phyloP scores from a whole-genome alignment of 2,329 filamentous ascomycete species.

The Sporothrix sp. region DNA sequence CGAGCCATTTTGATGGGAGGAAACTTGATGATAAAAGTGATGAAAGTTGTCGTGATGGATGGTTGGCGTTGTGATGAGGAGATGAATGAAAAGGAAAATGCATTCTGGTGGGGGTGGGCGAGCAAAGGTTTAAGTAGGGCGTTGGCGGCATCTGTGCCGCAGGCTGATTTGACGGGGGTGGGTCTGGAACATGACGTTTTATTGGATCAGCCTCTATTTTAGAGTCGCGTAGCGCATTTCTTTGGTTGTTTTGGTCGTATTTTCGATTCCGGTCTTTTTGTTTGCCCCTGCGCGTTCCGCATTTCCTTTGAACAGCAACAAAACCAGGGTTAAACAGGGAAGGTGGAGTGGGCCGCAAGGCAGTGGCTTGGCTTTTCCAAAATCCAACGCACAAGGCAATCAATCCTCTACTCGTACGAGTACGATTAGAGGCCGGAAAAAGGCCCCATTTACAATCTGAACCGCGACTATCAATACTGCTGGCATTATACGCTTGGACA shows the following conservation, averaged over 20 bases:
- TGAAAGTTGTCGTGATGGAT: slow-evolving; percentile 21
- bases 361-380: too few relatives aligned
- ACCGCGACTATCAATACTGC: too few relatives aligned
- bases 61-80: slow-evolving; percentile 25
- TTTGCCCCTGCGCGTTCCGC: neutral
- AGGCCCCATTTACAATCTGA: neutral
- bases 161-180: slow-evolving; percentile 27
- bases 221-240: neutral
- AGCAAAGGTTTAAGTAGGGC: slow-evolving; percentile 30
- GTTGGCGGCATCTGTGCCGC: slow-evolving; percentile 21
- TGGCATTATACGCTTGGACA: too few relatives aligned
- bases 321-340: too few relatives aligned
- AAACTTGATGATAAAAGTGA: slow-evolving; percentile 11
- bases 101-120: slow-evolving; percentile 34
- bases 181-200: neutral
- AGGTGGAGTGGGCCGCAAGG: neutral
- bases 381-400: too few relatives aligned
- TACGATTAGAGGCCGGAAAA: too few relatives aligned
- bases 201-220: slow-evolving; percentile 3
- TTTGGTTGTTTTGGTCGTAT: slow-evolving; percentile 6
- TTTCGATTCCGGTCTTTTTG: neutral
- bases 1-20: slow-evolving; percentile 45
- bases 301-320: neutral
- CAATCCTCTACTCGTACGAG: too few relatives aligned
- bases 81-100: slow-evolving; percentile 29